phyloP scores from a whole-genome alignment of 257 asterid genomes.

The Striga asiatica region DNA sequence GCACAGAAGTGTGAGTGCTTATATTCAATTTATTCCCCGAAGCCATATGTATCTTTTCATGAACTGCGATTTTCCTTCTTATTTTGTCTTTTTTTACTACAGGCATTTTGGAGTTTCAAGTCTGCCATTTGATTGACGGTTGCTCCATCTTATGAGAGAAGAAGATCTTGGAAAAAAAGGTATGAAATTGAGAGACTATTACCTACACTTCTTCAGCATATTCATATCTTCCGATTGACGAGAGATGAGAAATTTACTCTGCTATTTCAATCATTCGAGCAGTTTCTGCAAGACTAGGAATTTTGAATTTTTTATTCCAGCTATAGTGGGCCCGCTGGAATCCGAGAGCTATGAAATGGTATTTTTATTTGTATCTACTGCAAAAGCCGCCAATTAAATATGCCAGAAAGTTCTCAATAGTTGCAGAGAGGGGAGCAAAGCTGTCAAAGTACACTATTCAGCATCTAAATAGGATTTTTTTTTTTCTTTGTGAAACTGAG shows the following conservation, averaged over 20 bases:
- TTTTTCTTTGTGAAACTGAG: background rate
- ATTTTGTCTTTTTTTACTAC: background rate
- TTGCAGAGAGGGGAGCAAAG: constrained; percentile 5
- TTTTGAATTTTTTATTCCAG: constrained; percentile 7
- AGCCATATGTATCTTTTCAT: background rate
- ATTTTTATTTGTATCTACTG: no score
- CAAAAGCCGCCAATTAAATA: constrained; percentile 12
- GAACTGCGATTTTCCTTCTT: background rate
- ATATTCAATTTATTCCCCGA: background rate
- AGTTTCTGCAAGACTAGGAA: background rate
- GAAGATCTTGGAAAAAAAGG: background rate
- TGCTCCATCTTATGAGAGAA: background rate
- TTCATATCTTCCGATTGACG: background rate
- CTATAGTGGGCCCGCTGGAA: background rate
- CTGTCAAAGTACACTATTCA: constrained; percentile 14
- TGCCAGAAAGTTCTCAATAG: constrained; percentile 24
- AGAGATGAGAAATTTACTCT: background rate
- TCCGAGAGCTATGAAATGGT: no score
- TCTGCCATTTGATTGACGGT: background rate
- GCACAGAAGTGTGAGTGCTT: background rate
- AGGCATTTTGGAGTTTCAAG: background rate
- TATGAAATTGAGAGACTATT: background rate
- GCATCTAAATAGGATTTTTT: background rate
- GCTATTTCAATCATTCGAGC: constrained; percentile 11
- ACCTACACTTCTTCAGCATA: background rate